Evolutionary conservation across 73 alveolate genomes (phyloP).

Genomic region (Uronychia setigera): DNA sequence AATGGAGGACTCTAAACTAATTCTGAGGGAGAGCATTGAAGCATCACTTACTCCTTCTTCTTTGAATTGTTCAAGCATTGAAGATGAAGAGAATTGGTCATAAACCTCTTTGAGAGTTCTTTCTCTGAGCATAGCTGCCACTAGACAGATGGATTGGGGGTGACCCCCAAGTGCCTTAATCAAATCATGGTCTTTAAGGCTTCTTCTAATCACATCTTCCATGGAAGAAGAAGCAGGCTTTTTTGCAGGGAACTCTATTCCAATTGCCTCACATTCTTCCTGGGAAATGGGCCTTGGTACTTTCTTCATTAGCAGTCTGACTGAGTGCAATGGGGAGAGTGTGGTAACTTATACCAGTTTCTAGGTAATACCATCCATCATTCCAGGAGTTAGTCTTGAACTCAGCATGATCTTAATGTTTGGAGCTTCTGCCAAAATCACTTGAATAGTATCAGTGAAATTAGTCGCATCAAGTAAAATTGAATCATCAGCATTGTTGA

Average conservation of each 20-base stretch:
- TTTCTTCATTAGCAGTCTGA: slow-evolving; percentile 39
- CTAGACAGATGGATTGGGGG: slow-evolving; percentile 37
- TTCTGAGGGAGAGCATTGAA: slow-evolving; percentile 43
- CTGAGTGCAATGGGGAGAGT: slow-evolving; percentile 23
- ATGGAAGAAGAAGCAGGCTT: background rate
- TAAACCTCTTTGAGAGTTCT: slow-evolving; percentile 17
- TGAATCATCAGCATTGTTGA: slow-evolving; percentile 62
- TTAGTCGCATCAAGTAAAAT: slow-evolving; percentile 29
- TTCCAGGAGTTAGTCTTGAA: slow-evolving; percentile 20
- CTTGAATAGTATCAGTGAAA: slow-evolving; percentile 21
- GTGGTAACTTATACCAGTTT: slow-evolving; percentile 21
- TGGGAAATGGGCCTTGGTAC: slow-evolving; percentile 45
- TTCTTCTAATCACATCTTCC: slow-evolving; percentile 7
- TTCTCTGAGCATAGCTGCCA: slow-evolving; percentile 16
- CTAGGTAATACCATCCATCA: slow-evolving; percentile 32
- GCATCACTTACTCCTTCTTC: slow-evolving; percentile 19
- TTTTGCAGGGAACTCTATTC: background rate
- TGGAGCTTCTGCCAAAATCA: slow-evolving; percentile 16
- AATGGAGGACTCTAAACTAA: slow-evolving; percentile 43
- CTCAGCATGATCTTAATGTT: slow-evolving; percentile 41
- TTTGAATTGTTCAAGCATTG: slow-evolving; percentile 37
- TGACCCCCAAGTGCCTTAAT: slow-evolving; percentile 31
- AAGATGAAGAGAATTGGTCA: slow-evolving; percentile 21
- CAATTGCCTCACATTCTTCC: slow-evolving; percentile 32
- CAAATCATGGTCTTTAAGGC: slow-evolving; percentile 8